Conservation (phyloP, 768 basidiomycete species). For the Phanerochaete carnosa region DNA sequence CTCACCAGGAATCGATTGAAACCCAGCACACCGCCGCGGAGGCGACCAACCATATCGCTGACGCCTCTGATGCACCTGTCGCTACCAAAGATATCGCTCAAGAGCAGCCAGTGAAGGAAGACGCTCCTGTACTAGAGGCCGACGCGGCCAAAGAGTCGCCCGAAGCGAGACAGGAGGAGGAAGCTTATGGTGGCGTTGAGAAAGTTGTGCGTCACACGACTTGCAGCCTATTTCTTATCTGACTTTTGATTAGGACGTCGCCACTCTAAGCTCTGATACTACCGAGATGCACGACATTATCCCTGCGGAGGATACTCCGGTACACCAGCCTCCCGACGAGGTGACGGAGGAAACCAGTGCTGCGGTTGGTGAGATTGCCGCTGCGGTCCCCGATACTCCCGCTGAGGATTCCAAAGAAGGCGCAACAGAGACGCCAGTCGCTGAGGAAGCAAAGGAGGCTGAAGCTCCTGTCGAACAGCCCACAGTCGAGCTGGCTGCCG, state of each 20-base stretch:
- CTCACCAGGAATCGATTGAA: neutral
- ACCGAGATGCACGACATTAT: neutral
- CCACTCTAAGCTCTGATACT: neutral
- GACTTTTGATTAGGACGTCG: neutral
- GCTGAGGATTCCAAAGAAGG: constrained; percentile 2
- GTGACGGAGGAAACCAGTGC: neutral
- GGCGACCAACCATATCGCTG: neutral
- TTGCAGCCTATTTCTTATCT: neutral
- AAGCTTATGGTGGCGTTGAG: neutral
- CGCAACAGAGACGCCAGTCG: neutral
- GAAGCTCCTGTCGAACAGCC: neutral
- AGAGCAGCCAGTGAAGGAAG: neutral
- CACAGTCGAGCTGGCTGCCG: neutral
- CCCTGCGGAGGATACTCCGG: neutral
- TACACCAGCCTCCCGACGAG: neutral
- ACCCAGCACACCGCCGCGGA: neutral
- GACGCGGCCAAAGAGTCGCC: neutral
- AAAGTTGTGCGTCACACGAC: neutral
- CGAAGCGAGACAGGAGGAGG: neutral
- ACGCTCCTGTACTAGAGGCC: neutral
- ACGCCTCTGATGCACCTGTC: neutral
- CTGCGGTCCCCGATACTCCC: neutral
- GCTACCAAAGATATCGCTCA: neutral
- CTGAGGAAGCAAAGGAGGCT: constrained; percentile 2
- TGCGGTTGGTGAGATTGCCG: neutral